phyloP scores from a whole-genome alignment of 805 yeast genomes.

The Candida coleopterorum region DNA sequence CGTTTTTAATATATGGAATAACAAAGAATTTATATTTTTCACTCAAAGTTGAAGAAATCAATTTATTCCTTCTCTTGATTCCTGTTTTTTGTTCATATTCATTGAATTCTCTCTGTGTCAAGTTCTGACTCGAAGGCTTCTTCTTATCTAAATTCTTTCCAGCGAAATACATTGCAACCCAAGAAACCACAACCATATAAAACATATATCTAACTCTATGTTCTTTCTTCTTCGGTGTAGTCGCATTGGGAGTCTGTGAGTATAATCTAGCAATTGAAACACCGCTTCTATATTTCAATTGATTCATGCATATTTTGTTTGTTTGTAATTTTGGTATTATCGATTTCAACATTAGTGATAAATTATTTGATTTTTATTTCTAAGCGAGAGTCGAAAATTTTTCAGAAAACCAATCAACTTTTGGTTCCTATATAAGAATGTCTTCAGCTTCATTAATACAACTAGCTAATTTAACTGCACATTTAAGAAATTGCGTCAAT shows the following conservation, averaged over 20 bases:
- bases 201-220: constrained; percentile 35
- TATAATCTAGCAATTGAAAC: no score
- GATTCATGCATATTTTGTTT: no score
- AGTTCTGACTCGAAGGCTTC: constrained; percentile 33
- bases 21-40: constrained; percentile 39
- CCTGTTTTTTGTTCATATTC: constrained; percentile 47
- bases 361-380: no score
- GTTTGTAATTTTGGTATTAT: no score
- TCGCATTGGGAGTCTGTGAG: no score
- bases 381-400: no score
- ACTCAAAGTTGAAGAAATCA: constrained; percentile 34
- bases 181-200: constrained; percentile 30
- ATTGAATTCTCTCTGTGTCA: constrained; percentile 44
- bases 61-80: constrained; percentile 44
- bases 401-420: no score
- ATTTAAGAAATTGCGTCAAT: constrained; percentile 79
- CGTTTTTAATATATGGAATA: constrained; percentile 27
- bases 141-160: constrained; percentile 27
- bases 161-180: constrained; percentile 27
- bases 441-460: constrained; percentile 76
- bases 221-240: constrained; percentile 12
- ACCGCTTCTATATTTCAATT: neutral
- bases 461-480: constrained; percentile 81
- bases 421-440: neutral
- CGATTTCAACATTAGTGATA: no score